Conservation (phyloP, 176 grass and related monocot genomes). For the Oryza punctata region DNA sequence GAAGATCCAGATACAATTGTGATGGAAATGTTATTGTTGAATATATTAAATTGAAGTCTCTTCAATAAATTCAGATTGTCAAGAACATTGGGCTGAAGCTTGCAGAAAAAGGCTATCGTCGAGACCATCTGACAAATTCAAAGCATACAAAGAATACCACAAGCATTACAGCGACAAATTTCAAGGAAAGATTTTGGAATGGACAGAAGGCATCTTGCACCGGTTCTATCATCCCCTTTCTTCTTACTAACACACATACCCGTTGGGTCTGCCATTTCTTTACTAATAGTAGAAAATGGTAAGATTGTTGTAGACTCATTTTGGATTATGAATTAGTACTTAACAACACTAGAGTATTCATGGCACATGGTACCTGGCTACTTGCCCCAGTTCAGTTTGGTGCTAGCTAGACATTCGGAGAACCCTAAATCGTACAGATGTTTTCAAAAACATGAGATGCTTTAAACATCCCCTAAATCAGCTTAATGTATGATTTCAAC, state of each 20-base stretch:
- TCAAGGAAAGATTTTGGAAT: neutral
- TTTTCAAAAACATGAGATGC: neutral
- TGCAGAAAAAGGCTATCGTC: neutral
- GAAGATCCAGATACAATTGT: neutral
- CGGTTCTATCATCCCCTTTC: neutral
- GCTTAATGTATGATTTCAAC: neutral
- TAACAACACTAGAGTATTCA: neutral
- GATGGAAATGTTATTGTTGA: neutral
- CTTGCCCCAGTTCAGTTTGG: neutral
- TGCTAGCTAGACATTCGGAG: neutral
- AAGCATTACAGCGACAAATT: neutral
- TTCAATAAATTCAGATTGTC: neutral
- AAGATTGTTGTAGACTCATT: neutral
- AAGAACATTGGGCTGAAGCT: neutral
- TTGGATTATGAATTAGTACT: neutral
- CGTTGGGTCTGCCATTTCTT: neutral
- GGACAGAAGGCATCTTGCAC: neutral
- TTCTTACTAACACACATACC: neutral
- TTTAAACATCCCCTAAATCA: neutral
- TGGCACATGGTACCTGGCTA: neutral
- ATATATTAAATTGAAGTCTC: neutral
- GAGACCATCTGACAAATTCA: neutral
- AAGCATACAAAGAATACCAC: neutral
- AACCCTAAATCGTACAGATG: neutral
- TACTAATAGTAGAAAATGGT: neutral